phyloP scores from a whole-genome alignment of 2,329 filamentous ascomycete species.

The Penicillium sp. region DNA sequence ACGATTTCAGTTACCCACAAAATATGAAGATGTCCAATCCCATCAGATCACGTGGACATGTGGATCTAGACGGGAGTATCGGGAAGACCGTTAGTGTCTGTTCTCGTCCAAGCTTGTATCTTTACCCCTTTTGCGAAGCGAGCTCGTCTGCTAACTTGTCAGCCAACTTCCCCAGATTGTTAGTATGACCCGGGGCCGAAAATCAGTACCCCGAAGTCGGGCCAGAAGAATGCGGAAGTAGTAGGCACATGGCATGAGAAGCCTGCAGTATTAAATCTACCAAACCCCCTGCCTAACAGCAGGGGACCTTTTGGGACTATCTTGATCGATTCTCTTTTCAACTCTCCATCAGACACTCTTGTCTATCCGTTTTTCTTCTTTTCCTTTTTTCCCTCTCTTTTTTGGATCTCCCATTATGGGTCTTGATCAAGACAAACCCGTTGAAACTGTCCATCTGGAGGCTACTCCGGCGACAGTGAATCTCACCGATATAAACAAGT shows the following conservation, averaged over 20 bases:
- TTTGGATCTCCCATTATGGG: neutral
- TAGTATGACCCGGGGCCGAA: neutral
- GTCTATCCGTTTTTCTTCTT: neutral
- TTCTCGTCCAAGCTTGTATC: neutral
- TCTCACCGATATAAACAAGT: neutral
- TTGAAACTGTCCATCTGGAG: constrained; percentile 10
- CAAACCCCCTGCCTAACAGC: neutral
- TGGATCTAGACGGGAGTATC: constrained; percentile 2
- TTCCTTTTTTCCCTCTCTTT: neutral
- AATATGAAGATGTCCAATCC: neutral
- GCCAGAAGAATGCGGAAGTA: constrained; percentile 3
- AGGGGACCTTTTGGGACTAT: neutral
- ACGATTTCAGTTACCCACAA: neutral
- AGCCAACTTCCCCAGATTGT: constrained; percentile 9
- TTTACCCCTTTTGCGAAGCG: neutral
- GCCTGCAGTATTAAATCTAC: constrained; percentile 5
- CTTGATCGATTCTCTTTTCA: neutral
- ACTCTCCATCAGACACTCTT: neutral
- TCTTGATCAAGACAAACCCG: constrained; percentile 3
- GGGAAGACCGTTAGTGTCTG: neutral
- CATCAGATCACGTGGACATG: neutral
- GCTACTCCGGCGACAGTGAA: neutral
- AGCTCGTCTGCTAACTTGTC: neutral
- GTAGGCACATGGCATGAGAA: neutral
- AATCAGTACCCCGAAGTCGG: neutral